Evolutionary conservation across 2,329 filamentous ascomycete genomes (phyloP), one percentile per base, ranked within the genome.

Genomic region (Plenodomus lindquistii): DNA sequence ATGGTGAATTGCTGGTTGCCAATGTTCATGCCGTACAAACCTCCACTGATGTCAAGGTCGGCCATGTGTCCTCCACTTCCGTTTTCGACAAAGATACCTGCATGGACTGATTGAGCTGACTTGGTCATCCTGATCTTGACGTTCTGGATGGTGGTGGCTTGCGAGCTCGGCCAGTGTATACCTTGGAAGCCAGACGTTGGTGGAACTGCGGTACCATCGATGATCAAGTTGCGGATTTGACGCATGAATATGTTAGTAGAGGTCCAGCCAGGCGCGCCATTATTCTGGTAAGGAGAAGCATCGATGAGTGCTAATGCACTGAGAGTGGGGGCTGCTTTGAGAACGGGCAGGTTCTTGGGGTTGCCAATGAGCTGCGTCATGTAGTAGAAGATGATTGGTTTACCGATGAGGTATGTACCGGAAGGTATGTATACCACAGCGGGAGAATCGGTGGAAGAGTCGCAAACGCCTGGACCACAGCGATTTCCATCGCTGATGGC

Each of bases 231-330:
- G 9, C 85, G 78, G 48, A 89, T 80, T 54, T 85, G 81, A 24
- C 85, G 77, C 59, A 79, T 82, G 67, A 89, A 89, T 9, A 87
- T 78, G 58, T 83, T 85, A 36, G 83, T 83, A 0, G 82, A 77
- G 2, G 64, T 68, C 73, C 73, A 79, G 50, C 76, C 76, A 42
- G 73, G 63, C 48, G 65, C 55, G 7, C 65, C 70, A 44, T 59
- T 62, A 51, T 55, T 76, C 44, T 40, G 76, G 65, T 73, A 73
- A 13, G 67, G 84, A 80, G 84, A 79, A 15, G 76, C 81, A 59
- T 85, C 81, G 44, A 87, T 82, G 44, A 87, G 63, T 16, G 80
- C 83, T 17, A 85, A 70, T 21, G 80, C 81, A 7, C 59, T 44
- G 54, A 86, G 85, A 45, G 70, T 73, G 6, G 77, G 38, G 6